Base-by-base conservation (phyloP, 345 rosid species). In the Corchorus capsularis region DNA sequence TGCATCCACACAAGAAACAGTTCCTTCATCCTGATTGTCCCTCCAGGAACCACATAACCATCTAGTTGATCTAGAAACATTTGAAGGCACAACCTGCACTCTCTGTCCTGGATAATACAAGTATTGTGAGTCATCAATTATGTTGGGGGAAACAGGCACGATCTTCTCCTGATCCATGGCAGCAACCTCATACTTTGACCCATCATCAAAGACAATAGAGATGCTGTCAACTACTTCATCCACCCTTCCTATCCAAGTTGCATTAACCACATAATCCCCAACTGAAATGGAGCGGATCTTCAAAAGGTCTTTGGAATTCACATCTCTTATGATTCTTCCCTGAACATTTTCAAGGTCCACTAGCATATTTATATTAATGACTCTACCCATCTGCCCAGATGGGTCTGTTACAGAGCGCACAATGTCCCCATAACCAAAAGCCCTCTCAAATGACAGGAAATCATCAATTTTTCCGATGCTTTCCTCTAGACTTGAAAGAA, bases 381-480 rank as follows among this genome's bases (percentile, higher is more conserved):
- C 93, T 79, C 85, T 88, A 37, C 99, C 99, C 86, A 82, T 88
- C 81, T 92, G 99, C 80, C 94, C 97, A 17, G 90, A 88, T 22
- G 90, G 90, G 46, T 93, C 86, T 45, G 82, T 60, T 55, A 76
- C 81, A 19, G 88, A 81, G 83, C 89, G 83, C 75, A 96, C 98
- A 55, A 91, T 81, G 78, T 96, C 99, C 43, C 97, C 99, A 71
- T 77, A 85, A 39, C 71, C 9, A 49, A 90, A 96, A 6, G 89
- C 91, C 73, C 93, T 88, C 82, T 96, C 99, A 57, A 92, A 92
- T 5, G 93, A 91, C 62, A 96, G 91, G 78, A 96, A 90, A 35
- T 92, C 97, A 72, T 96, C 99, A 63, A 96, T 93, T 79, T 96
- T 96, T 9, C 88, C 92, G 32, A 93, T 89, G 83, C 88, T 89